Evolutionary conservation across 805 yeast species (phyloP), one percentile per base, ranked within the genome.

Genomic region (Sugiyamaella floridensis): DNA sequence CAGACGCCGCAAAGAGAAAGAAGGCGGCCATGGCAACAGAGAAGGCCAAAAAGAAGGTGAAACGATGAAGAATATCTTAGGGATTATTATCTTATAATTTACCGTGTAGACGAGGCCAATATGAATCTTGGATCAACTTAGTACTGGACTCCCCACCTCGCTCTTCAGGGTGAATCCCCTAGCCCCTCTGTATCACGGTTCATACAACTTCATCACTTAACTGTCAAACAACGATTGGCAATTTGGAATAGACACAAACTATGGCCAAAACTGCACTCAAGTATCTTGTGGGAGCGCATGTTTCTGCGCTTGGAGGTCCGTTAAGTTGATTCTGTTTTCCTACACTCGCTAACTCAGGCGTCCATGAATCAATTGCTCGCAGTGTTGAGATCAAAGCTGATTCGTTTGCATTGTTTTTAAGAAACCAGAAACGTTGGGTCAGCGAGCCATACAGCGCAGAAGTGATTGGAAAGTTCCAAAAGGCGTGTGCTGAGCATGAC

Each of bases 361-460:
- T 87, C 1, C 81, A 86, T 44, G 83, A 85, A 29, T 76, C 92
- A 7, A 81, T 87, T 1, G 63, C 73, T 37, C 79, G 83, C 59
- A 85, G 84, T 19, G 71, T 70, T 61, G 71, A 72, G 42, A 71
- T 80, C 22, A 82, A 82, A 0, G 86, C 86, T 51, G 88, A 88
- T 62, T 79, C 95, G 45, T 89, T 93, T 75, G 98, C 97, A 0
- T 70, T 93, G 60, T 93, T 93, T 66, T 72, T 93, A 58, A 90
- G 90, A 65, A 85, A 88, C 49, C 97, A 97, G 32, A 78, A 95
- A 56, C 80, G 85, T 64, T 93, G 98, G 98, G 85, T 78, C 1
- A 83, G 96, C 1, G 92, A 96, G 16, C 84, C 80, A 55, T 78
- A 83, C 56, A 76, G 82, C 12, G 75, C 75, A 15, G 83, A 80